Evolutionary conservation across 1,284 basidiomycete species (phyloP).

Genomic region (Leccinum griseonigrum): DNA sequence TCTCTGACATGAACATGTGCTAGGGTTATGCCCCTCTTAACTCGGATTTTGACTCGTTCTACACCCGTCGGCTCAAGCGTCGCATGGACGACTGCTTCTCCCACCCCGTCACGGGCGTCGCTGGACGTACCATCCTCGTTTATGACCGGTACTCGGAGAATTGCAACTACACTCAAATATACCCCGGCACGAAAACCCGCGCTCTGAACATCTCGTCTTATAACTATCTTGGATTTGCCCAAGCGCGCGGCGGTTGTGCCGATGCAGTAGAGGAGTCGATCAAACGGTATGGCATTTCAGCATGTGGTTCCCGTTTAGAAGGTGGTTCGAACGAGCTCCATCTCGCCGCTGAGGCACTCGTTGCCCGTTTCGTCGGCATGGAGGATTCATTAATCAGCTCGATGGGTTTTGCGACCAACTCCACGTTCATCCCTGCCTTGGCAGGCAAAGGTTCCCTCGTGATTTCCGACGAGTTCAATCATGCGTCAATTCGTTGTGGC

Average conservation of each 20-base stretch:
- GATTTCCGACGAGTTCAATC: conserved; percentile 97
- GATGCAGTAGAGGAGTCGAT: conserved; percentile 88
- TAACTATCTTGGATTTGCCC: conserved; percentile 99
- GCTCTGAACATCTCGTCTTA: conserved; percentile 97
- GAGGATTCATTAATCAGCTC: conserved; percentile 90
- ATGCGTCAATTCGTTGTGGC: conserved; percentile 94
- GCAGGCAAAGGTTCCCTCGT: conserved; percentile 91
- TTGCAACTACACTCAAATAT: conserved; percentile 77
- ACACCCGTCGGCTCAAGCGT: conserved; percentile 91
- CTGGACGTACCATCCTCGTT: conserved; percentile 88
- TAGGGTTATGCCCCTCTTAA: conserved; percentile 96
- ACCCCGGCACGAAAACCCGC: conserved; percentile 82
- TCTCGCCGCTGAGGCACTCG: conserved; percentile 78
- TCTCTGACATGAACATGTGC: conserved; percentile 6
- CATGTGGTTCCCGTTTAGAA: conserved; percentile 79
- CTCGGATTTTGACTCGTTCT: conserved; percentile 99
- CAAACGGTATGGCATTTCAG: conserved; percentile 76
- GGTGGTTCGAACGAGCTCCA: conserved; percentile 88
- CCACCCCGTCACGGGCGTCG: conserved; percentile 91
- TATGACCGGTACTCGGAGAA: conserved; percentile 86
- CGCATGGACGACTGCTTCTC: conserved; percentile 97
- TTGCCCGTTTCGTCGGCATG: conserved; percentile 86
- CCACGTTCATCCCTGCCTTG: conserved; percentile 91
- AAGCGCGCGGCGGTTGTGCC: conserved; percentile 89
- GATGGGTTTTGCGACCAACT: conserved; percentile 99